phyloP scores from a whole-genome alignment of 2,329 filamentous ascomycete species.

The Colletotrichum spinosum region DNA sequence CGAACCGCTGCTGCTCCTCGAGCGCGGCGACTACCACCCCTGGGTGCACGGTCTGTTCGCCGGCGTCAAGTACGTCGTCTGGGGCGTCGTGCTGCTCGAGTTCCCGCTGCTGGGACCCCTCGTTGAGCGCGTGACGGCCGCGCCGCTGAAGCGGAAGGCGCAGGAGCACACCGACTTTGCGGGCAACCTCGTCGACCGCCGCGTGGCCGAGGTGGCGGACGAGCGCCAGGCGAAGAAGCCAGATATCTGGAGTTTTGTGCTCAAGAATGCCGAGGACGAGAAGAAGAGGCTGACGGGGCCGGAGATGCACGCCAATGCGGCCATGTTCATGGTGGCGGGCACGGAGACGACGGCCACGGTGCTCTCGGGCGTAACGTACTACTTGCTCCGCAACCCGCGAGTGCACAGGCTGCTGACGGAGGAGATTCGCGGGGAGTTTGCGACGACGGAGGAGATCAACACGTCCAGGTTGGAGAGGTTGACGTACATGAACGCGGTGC shows the following conservation, averaged over 20 bases:
- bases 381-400: slow-evolving; percentile 48
- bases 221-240: slow-evolving; percentile 20
- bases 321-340: slow-evolving; percentile 50
- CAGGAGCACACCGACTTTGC: slow-evolving; percentile 29
- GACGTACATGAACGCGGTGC: slow-evolving; percentile 52
- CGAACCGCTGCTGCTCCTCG: slow-evolving; percentile 44
- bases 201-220: slow-evolving; percentile 1
- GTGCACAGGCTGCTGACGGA: slow-evolving; percentile 44
- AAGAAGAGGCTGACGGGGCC: not conserved
- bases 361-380: slow-evolving; percentile 54
- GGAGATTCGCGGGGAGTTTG: slow-evolving; percentile 55
- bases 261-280: slow-evolving; percentile 3
- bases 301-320: slow-evolving; percentile 37
- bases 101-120: slow-evolving; percentile 29
- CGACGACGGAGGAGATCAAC: slow-evolving; percentile 51
- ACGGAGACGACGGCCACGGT: slow-evolving; percentile 60
- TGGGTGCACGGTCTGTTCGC: slow-evolving; percentile 43
- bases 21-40: slow-evolving; percentile 40
- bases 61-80: slow-evolving; percentile 24
- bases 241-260: slow-evolving; percentile 34
- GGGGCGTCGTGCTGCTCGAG: slow-evolving; percentile 26
- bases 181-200: slow-evolving; percentile 24
- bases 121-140: slow-evolving; percentile 16
- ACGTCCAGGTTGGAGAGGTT: slow-evolving; percentile 45
- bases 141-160: slow-evolving; percentile 26